Base-by-base conservation (phyloP, 2,329 filamentous ascomycete genomes). In the Paecilomyces sp. region DNA sequence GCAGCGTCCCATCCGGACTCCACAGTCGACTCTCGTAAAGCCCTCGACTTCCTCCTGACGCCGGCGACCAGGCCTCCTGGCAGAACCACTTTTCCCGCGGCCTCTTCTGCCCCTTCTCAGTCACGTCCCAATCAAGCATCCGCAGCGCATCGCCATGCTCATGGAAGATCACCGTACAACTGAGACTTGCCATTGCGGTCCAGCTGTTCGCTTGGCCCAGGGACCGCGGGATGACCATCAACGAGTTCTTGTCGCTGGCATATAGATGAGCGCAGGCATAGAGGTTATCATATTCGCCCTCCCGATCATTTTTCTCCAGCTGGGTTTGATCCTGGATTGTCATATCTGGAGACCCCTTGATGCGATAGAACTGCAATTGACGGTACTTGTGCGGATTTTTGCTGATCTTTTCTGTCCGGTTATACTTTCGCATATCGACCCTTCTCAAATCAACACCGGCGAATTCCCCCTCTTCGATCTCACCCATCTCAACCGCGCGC, bases 261-360 rank as follows among this genome's bases (percentile, higher is more conserved):
- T 84, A 85, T 52, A 85, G 72, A 67, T 86, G 83, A 2, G 81
- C 82, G 63, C 80, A 83, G 0, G 82, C 79, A 63, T 85, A 83
- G 18, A 85, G 68, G 63, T 85, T 85, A 33, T 81, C 77, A 56
- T 68, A 74, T 61, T 68, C 73, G 60, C 66, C 76, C 13, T 57
- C 70, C 57, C 66, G 58, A 15, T 73, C 72, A 34, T 61, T 68
- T 2, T 36, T 36, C 54, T 60, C 61, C 36, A 63, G 57, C 18
- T 61, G 57, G 28, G 63, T 61, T 25, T 56, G 64, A 30, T 67
- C 66, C 24, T 63, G 59, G 6, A 61, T 41, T 6, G 28, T 57
- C 8, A 52, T n/a, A 63, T 75, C 59, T 11, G 76, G 71, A 61
- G 76, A 68, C 60, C 79, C 79, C 25, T 79, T 73, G 0, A 79